These are phyloP conservation scores for Diplodia intermedia DNA, from an alignment of 2,329 filamentous ascomycete species.

Conservation along the genomic window DNA sequence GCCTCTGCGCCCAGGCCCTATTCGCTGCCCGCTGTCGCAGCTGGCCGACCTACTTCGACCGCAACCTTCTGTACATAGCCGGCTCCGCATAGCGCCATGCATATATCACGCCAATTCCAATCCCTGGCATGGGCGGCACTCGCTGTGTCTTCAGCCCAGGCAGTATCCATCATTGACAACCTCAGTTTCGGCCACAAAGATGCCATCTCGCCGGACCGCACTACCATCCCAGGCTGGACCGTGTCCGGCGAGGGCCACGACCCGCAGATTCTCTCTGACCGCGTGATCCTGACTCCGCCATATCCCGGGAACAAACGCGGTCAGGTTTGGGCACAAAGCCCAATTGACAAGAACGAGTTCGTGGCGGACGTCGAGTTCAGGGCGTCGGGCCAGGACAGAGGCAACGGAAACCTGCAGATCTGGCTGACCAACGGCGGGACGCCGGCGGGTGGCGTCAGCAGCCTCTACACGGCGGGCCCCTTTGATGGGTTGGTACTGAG, in stretches of 20 bases:
- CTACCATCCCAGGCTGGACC: slow-evolving; percentile 63
- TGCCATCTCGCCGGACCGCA: slow-evolving; percentile 67
- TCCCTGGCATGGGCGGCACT: slow-evolving; percentile 52
- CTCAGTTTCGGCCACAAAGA: slow-evolving; percentile 77
- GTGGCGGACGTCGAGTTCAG: slow-evolving; percentile 85
- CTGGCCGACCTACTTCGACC: slow-evolving; percentile 1
- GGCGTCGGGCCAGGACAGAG: slow-evolving; percentile 82
- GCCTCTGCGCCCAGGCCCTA: not conserved
- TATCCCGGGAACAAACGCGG: slow-evolving; percentile 85
- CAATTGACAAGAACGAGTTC: slow-evolving; percentile 72
- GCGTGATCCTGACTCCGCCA: slow-evolving; percentile 87
- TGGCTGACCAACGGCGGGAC: slow-evolving; percentile 82
- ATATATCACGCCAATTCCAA: slow-evolving; percentile 50
- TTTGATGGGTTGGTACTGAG: slow-evolving; percentile 93
- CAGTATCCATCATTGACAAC: slow-evolving; percentile 72
- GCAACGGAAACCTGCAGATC: slow-evolving; percentile 87
- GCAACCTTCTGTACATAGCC: slow-evolving; percentile 16
- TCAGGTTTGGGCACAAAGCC: slow-evolving; percentile 76
- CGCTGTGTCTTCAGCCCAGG: slow-evolving; percentile 60
- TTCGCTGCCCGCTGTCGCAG: not conserved
- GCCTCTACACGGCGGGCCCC: slow-evolving; percentile 80
- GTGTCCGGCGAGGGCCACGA: slow-evolving; percentile 62
- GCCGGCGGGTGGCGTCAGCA: slow-evolving; percentile 70
- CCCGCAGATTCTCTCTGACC: slow-evolving; percentile 78
- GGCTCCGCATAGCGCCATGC: slow-evolving; percentile 39